Base-by-base conservation (phyloP, 768 basidiomycete genomes). In the Termitomyces bulborhizus region DNA sequence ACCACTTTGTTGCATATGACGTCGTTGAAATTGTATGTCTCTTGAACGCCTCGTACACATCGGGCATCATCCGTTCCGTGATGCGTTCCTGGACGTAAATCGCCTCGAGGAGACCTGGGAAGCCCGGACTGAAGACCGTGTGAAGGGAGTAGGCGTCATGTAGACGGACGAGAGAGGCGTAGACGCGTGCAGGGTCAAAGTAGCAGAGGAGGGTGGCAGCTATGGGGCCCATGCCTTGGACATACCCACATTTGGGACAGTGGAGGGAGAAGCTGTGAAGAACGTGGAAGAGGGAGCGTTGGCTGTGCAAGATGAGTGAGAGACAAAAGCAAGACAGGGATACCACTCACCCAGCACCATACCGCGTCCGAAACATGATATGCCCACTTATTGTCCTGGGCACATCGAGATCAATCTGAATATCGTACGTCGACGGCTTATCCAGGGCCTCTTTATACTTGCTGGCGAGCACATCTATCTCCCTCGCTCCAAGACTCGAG, bases 201-300 rank as follows among this genome's bases (percentile, higher is more conserved):
- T 98, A 98, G 71, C 90, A 94, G 12, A 98, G 80, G 21, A 99
- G 78, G 1, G 94, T 98, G 1, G 95, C 90, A 0, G 96, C 93
- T 55, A 99, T 90, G 6, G 96, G 91, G 2, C 97, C 95, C 97
- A 99, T 99, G 57, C 97, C 97, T 72, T 99, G 97, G 40, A 95
- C 94, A 67, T 99, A 99, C 15, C 96, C 96, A 58, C 97, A 98
- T 11, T 80, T 75, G 16, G 75, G 68, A 70, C 96, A 98, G n/a
- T 77, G 76, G 18, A 95, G 76, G 1, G 93, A 95, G 67, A 97
- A 94, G 49, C 83, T 83, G 69, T 98, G 97, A 27, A 98, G 78
- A 55, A 97, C 93, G 66, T 93, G 93, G 71, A 98, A 98, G 11
- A 99, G 76, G 4, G 91, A 90, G 11, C 96, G 86, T 81, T 99